phyloP scores from a whole-genome alignment of 129 eudicot species.

The Apium graveolens region DNA sequence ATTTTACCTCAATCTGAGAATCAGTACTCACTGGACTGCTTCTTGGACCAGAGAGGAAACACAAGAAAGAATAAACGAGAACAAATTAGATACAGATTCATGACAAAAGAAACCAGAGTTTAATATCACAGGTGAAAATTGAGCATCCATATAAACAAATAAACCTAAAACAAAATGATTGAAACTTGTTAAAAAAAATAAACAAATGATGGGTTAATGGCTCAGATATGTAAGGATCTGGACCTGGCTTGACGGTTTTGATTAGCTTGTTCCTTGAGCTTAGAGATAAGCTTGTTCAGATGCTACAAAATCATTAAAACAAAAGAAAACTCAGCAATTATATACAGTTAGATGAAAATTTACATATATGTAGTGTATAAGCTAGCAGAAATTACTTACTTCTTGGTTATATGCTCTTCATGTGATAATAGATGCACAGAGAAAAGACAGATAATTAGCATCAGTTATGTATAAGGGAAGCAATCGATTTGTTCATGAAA shows the following conservation, averaged over 20 bases:
- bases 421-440: not conserved
- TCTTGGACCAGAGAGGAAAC: not conserved
- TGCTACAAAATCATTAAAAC: slow-evolving; percentile 26
- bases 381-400: slow-evolving; percentile 24
- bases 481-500: not conserved
- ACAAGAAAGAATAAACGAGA: not conserved
- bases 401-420: slow-evolving; percentile 73
- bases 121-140: not conserved
- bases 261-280: slow-evolving; percentile 52
- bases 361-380: not conserved
- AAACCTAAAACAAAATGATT: not conserved
- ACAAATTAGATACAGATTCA: not conserved
- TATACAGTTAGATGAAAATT: not conserved
- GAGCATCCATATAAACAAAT: not conserved
- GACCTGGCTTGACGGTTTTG: slow-evolving; percentile 33
- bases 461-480: not conserved
- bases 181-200: not conserved
- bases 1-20: slow-evolving; percentile 55
- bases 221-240: not conserved
- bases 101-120: not conserved
- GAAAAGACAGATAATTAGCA: not conserved
- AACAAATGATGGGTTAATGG: not conserved
- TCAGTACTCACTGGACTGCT: slow-evolving; percentile 45
- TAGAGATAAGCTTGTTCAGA: slow-evolving; percentile 48
- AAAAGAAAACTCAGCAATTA: not conserved